These are phyloP conservation scores for Selaginella moellendorffii DNA, from an alignment of 75 land plant genomes.

Conservation along the genomic window DNA sequence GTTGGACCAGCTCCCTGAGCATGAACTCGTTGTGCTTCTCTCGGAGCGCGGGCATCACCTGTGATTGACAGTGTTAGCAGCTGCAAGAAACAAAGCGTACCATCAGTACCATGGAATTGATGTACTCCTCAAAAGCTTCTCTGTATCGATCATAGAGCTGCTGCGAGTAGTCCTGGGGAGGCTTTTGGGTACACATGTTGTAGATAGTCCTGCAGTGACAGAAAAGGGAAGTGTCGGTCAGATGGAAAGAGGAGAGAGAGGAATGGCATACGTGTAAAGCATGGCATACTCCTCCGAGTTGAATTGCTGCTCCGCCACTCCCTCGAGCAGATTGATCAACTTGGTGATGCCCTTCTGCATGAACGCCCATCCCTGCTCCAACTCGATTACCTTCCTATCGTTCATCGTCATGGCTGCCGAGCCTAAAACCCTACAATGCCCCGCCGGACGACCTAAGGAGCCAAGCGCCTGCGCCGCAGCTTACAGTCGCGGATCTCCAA, in stretches of 20 bases:
- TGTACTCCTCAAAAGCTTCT: constrained; percentile 58
- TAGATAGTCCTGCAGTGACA: constrained; percentile 49
- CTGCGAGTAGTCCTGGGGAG: constrained; percentile 72
- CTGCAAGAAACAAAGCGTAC: not conserved
- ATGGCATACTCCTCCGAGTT: constrained; percentile 80
- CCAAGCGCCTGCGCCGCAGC: not conserved
- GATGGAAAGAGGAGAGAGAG: constrained; percentile 1
- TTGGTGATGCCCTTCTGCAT: constrained; percentile 89
- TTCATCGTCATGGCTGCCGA: constrained; percentile 46
- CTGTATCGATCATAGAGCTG: constrained; percentile 62
- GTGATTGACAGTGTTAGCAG: not conserved
- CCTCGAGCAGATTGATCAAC: constrained; percentile 72
- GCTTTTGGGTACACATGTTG: constrained; percentile 78
- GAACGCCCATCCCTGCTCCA: constrained; percentile 86
- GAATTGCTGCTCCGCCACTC: constrained; percentile 59
- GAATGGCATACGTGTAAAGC: constrained; percentile 73
- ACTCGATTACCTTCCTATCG: constrained; percentile 67
- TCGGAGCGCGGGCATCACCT: constrained; percentile 67
- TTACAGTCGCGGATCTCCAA: not conserved
- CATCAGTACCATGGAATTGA: constrained; percentile 31
- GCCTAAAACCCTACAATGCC: not conserved
- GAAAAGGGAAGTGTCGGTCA: too few species aligned
- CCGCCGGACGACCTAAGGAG: not conserved
- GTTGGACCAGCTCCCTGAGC: not conserved
- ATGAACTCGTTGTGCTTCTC: constrained; percentile 22